Percentiles rank a stretch among this genome's conserved stretches.
Evolutionary conservation across 345 rosid species (phyloP).

Genomic region (Turnera subulata): DNA sequence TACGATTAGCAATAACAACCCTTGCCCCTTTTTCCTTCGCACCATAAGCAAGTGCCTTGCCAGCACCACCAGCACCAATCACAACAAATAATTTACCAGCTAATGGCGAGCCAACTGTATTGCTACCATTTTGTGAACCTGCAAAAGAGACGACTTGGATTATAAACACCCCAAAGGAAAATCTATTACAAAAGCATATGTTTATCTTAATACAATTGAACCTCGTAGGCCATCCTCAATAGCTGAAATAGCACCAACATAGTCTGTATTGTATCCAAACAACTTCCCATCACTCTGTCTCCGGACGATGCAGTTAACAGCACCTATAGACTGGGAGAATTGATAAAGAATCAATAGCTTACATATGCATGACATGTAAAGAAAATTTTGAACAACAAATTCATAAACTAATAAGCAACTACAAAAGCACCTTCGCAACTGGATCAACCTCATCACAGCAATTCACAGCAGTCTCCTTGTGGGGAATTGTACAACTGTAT

Average conservation of each 20-base stretch:
- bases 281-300: constrained; percentile 73
- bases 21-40: constrained; percentile 90
- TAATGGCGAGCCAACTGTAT: constrained; percentile 47
- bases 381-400: constrained; percentile 1
- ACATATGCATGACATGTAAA: constrained; percentile 6
- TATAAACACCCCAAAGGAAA: constrained; percentile 14
- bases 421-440: constrained; percentile 78
- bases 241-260: constrained; percentile 91
- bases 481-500: constrained; percentile 86
- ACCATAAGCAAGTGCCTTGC: constrained; percentile 93
- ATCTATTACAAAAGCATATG: constrained; percentile 1
- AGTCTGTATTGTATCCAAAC: constrained; percentile 81
- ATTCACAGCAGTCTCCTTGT: constrained; percentile 76
- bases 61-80: constrained; percentile 96
- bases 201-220: constrained; percentile 21
- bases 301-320: constrained; percentile 83
- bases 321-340: constrained; percentile 78
- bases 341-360: constrained; percentile 21
- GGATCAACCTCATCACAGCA: constrained; percentile 90
- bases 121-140: constrained; percentile 38
- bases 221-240: constrained; percentile 91
- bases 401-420: too few relatives aligned
- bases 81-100: constrained; percentile 79
- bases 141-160: constrained; percentile 15
- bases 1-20: constrained; percentile 83